Conservation (phyloP, 108 stramenopile genomes). For the Fistulifera pelliculosa region DNA sequence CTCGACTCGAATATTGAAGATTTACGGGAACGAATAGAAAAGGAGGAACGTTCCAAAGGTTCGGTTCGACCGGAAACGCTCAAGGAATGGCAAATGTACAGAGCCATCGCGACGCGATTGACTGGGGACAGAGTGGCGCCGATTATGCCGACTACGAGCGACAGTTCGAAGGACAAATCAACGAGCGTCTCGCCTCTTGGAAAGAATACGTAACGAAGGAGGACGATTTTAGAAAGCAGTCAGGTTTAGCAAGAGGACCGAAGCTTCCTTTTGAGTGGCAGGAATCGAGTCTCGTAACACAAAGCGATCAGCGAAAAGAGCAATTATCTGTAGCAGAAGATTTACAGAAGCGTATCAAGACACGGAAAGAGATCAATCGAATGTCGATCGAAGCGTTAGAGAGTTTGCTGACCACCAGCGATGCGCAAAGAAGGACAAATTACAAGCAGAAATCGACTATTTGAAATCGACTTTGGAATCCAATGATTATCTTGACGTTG, state of each 20-base stretch:
- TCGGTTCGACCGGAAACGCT: conserved; percentile 32
- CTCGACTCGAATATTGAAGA: conserved; percentile 49
- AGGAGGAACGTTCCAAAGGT: conserved; percentile 27
- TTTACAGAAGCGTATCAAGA: conserved; percentile 11
- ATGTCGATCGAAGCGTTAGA: conserved; percentile 33
- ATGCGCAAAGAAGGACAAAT: conserved; percentile 14
- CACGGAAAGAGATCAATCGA: conserved; percentile 26
- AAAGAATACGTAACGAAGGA: conserved; percentile 33
- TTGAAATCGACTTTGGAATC: conserved; percentile 23
- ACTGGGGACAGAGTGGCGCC: background rate
- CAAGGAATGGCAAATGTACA: conserved; percentile 54
- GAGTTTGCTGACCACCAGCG: conserved; percentile 19
- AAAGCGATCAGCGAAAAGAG: background rate
- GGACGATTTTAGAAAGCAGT: conserved; percentile 19
- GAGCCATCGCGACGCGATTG: conserved; percentile 30
- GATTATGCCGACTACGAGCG: background rate
- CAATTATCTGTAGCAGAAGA: background rate
- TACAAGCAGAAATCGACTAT: conserved; percentile 26
- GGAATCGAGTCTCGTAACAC: background rate
- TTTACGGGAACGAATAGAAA: conserved; percentile 38
- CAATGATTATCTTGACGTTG: conserved; percentile 25
- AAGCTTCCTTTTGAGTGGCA: conserved; percentile 35
- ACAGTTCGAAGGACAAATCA: conserved; percentile 10
- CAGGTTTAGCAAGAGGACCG: conserved; percentile 20
- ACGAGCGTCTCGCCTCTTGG: conserved; percentile 26